Base-by-base conservation (phyloP, 2,329 filamentous ascomycete genomes). In the Ascochyta fabae region DNA sequence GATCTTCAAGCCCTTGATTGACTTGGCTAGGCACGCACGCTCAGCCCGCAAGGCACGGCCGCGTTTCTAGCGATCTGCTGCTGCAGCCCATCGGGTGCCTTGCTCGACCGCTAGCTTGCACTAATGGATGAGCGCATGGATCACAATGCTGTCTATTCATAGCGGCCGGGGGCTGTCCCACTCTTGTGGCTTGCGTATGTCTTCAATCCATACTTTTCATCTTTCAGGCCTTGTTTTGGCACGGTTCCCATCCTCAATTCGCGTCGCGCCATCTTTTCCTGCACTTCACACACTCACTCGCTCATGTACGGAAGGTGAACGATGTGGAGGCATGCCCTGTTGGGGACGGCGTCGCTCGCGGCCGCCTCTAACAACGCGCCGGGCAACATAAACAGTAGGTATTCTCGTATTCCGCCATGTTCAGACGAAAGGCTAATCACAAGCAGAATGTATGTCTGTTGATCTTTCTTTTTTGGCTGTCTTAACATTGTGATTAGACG, bases 31-130 rank as follows among this genome's bases (percentile, higher is more conserved):
- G 36, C 45, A 39, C 19, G 40, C 57, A 39, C 19, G 40, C 57
- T 59, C 60, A 63, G 59, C 59, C 56, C 57, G 59, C 57, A 57
- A 62, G 23, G 60, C 65, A 70, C 57, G 64, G 66, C 66, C 63
- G 66, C 58, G 59, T 35, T 33, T 55, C 44, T 43, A 38, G 29
- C 39, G 41, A 50, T 60, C 29, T 31, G 29, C 53, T 60, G 49
- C 40, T 44, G 42, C 48, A 53, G 38, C 60, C 58, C 23, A 68
- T 66, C 48, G 47, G 29, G 49, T 54, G 48, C 60, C 58, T 46
- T 61, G 58, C 46, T 36, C 35, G 22, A 55, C 47, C 55, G 50
- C 50, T 53, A 66, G 41, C 39, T 61, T 53, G 56, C 54, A 58
- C 58, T 53, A 57, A 53, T 51, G 40, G 55, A 61, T 60, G 52